These are phyloP conservation scores for Liriodendron chinense DNA, from an alignment of 164 flowering plant species.

Conservation along the genomic window DNA sequence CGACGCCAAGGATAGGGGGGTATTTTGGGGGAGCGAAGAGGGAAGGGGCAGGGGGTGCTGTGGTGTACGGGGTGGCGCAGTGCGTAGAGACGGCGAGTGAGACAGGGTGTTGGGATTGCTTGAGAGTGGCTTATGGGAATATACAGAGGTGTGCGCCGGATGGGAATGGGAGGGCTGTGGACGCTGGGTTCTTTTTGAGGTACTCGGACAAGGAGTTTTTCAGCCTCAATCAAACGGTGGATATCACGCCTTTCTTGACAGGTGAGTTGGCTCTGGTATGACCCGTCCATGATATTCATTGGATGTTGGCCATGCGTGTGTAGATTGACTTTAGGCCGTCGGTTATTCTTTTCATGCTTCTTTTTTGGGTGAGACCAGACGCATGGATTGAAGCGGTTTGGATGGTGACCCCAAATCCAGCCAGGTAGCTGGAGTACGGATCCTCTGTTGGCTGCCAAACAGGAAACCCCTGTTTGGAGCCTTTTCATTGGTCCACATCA, in stretches of 20 bases:
- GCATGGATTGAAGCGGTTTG: no score
- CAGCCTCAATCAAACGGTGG: not conserved
- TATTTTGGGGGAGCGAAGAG: conserved; percentile 35
- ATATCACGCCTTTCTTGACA: not conserved
- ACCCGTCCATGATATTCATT: not conserved
- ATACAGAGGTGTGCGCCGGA: not conserved
- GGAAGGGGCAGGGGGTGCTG: conserved; percentile 10
- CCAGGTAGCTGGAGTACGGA: no score
- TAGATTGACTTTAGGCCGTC: no score
- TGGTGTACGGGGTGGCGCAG: conserved; percentile 47
- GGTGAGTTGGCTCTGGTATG: not conserved
- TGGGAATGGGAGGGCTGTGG: not conserved
- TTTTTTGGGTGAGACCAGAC: no score
- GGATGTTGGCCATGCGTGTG: no score
- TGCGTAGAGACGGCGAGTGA: conserved; percentile 35
- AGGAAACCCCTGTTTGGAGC: no score
- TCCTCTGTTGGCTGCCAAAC: no score
- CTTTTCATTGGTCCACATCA: no score
- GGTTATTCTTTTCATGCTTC: no score
- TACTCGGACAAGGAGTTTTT: not conserved
- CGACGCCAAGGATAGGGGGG: conserved; percentile 34
- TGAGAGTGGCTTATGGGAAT: not conserved
- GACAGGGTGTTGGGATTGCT: conserved; percentile 3
- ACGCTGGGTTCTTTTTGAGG: not conserved
- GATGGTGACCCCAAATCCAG: no score